phyloP scores from a whole-genome alignment of 2,329 filamentous ascomycete species.

The Hypoxylon sp. region DNA sequence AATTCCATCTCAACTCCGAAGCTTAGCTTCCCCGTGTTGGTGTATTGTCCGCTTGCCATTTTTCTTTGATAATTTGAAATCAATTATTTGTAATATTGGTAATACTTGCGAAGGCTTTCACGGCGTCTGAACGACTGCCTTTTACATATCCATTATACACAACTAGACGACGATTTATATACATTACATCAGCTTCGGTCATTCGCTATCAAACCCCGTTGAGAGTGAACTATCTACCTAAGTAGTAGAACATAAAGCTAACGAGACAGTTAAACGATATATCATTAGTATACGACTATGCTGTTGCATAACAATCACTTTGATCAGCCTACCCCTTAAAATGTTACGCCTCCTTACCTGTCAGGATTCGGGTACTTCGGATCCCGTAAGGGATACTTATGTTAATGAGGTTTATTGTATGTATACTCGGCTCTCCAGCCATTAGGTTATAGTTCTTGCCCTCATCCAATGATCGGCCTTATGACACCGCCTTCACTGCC shows the following conservation, averaged over 20 bases:
- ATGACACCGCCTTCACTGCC: too few species aligned
- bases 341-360: too few species aligned
- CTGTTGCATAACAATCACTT: not conserved
- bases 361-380: too few species aligned
- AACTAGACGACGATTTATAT: not conserved
- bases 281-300: not conserved
- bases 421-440: too few species aligned
- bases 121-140: not conserved
- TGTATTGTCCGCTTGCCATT: constrained; percentile 1
- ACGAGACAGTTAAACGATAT: not conserved
- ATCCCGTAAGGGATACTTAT: too few species aligned
- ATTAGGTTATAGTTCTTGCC: too few species aligned
- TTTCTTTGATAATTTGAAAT: not conserved
- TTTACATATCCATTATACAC: not conserved
- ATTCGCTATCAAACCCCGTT: not conserved
- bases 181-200: not conserved
- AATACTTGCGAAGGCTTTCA: not conserved
- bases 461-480: too few species aligned
- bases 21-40: constrained; percentile 13
- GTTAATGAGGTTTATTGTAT: too few species aligned
- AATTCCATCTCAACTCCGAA: constrained; percentile 38
- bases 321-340: too few species aligned
- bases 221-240: not conserved
- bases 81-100: not conserved
- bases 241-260: not conserved